These are phyloP conservation scores for Tephrocybe sp. DNA, from an alignment of 768 basidiomycete genomes.

Conservation along the genomic window DNA sequence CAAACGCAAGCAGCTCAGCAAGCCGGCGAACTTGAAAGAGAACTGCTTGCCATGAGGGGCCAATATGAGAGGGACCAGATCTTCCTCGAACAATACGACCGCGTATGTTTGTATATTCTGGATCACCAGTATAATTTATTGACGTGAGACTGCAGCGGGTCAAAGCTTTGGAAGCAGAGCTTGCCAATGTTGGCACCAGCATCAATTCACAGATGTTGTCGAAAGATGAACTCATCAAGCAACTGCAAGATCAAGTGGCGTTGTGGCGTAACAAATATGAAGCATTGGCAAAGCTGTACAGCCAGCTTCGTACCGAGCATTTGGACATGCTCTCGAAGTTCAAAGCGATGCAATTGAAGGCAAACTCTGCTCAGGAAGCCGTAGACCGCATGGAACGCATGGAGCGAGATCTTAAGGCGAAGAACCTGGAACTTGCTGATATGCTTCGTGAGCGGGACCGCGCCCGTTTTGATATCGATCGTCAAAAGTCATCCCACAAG, in stretches of 20 bases:
- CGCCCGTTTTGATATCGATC: constrained; percentile 92
- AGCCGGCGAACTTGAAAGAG: constrained; percentile 81
- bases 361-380: constrained; percentile 97
- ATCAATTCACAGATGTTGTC: constrained; percentile 83
- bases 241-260: constrained; percentile 94
- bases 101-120: constrained; percentile 50
- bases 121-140: background rate
- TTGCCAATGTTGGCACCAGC: constrained; percentile 71
- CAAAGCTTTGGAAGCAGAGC: constrained; percentile 91
- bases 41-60: constrained; percentile 90
- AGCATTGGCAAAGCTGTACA: constrained; percentile 96
- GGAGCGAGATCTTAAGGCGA: constrained; percentile 97
- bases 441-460: constrained; percentile 98
- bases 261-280: constrained; percentile 99
- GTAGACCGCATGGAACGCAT: constrained; percentile 98
- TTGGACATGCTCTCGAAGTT: constrained; percentile 96
- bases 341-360: constrained; percentile 97
- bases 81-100: constrained; percentile 95
- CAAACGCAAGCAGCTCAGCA: constrained; percentile 74
- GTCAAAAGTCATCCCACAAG: constrained; percentile 91
- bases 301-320: constrained; percentile 95
- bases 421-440: constrained; percentile 96
- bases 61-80: constrained; percentile 99
- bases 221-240: constrained; percentile 94
- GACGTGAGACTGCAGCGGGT: constrained; percentile 63